These are phyloP conservation scores for Septoria linicola DNA, from an alignment of 2,329 filamentous ascomycete species.

Conservation along the genomic window DNA sequence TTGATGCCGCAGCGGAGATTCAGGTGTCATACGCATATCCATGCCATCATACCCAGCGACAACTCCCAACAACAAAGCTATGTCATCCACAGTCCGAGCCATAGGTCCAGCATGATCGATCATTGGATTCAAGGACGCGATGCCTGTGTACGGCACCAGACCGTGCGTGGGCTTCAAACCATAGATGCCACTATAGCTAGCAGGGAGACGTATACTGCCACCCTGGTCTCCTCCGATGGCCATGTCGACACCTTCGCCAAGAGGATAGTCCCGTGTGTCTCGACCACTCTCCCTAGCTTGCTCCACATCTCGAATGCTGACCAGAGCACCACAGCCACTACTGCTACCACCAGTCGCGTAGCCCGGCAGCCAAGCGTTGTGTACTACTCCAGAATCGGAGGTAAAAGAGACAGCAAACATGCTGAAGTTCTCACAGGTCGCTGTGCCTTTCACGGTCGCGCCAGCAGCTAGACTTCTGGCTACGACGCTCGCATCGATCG, in stretches of 20 bases:
- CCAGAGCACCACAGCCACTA: slow-evolving; percentile 37
- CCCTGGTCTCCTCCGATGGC: slow-evolving; percentile 53
- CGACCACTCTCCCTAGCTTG: slow-evolving; percentile 28
- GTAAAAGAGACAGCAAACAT: slow-evolving; percentile 46
- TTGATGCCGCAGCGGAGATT: slow-evolving; percentile 39
- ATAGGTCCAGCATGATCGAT: slow-evolving; percentile 51
- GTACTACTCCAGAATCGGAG: slow-evolving; percentile 48
- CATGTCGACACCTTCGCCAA: slow-evolving; percentile 40
- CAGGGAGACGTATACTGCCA: slow-evolving; percentile 71
- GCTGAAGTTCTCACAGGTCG: slow-evolving; percentile 51
- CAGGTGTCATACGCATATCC: slow-evolving; percentile 45
- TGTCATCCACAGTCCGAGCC: slow-evolving; percentile 43
- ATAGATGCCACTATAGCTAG: slow-evolving; percentile 74
- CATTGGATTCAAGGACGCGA: slow-evolving; percentile 42
- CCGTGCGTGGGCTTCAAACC: slow-evolving; percentile 78
- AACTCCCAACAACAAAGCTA: slow-evolving; percentile 41
- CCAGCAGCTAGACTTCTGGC: slow-evolving; percentile 45
- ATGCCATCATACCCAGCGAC: slow-evolving; percentile 50
- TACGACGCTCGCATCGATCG: slow-evolving; percentile 49
- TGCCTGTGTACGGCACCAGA: slow-evolving; percentile 49
- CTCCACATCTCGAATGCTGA: slow-evolving; percentile 36
- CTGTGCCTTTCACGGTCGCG: slow-evolving; percentile 46
- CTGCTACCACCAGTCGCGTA: slow-evolving; percentile 41
- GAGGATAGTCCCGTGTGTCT: slow-evolving; percentile 23
- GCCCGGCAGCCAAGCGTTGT: slow-evolving; percentile 41